Base-by-base conservation (phyloP, 495 filamentous ascomycete species). In the Hyaloscypha hepaticicola region DNA sequence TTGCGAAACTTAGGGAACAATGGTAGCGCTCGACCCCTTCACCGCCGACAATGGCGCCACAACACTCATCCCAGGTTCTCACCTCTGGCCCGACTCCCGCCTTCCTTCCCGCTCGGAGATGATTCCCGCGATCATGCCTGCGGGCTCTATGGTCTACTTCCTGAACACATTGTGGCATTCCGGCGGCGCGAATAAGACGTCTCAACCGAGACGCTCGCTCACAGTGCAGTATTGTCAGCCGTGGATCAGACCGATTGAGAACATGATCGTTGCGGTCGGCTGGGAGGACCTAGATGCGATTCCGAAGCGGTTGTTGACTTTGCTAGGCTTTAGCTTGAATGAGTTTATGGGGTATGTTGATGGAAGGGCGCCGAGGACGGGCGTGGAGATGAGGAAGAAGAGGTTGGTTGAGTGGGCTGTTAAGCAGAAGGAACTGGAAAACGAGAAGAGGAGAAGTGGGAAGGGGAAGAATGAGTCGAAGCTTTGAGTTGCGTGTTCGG, bases 11-110 rank as follows among this genome's bases (percentile, higher is more conserved):
- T 27, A 70, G 66, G 69, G 69, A 12, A 72, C 69, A 28, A 73
- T 76, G 69, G 61, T 76, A 22, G 68, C 71, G 33, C 66, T 76
- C 16, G 74, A 76, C 49, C 55, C 59, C 19, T 76, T 74, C 62
- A 74, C 72, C 9, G 60, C 64, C 24, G 58, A 48, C 9, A 82
- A 81, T 58, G 80, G 79, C 14, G 79, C 76, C 33, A 81, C 79
- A 14, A 72, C 74, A 12, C 73, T 81, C 58, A 77, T 81, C 55
- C 78, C 77, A 3, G 71, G 75, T 14, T 74, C 69, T 28, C 80
- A 82, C 68, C 71, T 78, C 9, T 80, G 79, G 78, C 71, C 68
- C 38, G 70, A 73, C 51, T 21, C 51, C 14, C 64, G 66, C 3
- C 58, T 66, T 1, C 70, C 73, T 5, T 65, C 60, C 26, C 64